These are phyloP conservation scores for Helotiales sp. DNA, from an alignment of 2,329 filamentous ascomycete species.

Conservation along the genomic window DNA sequence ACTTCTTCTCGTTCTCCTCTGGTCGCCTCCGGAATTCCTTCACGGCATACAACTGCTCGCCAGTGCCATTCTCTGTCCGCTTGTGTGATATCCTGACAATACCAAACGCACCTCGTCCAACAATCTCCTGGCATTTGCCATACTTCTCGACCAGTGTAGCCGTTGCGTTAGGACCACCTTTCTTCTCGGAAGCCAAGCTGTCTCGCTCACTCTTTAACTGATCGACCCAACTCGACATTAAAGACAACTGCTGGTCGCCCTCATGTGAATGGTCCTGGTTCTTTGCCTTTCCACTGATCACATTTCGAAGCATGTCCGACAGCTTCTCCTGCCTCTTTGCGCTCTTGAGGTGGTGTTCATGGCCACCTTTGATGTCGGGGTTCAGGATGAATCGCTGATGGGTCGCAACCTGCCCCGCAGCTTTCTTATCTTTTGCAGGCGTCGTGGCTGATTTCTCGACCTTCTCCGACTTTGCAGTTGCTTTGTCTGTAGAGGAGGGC, in stretches of 20 bases:
- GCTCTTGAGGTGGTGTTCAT: constrained; percentile 86
- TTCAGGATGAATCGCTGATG: constrained; percentile 52
- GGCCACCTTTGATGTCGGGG: constrained; percentile 61
- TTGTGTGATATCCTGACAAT: constrained; percentile 98
- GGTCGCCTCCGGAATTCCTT: constrained; percentile 96
- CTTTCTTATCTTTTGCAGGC: constrained; percentile 32
- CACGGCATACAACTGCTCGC: constrained; percentile 92
- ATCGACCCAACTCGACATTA: constrained; percentile 96
- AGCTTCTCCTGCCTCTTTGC: constrained; percentile 93
- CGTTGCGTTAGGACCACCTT: constrained; percentile 70
- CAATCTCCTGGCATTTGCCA: constrained; percentile 96
- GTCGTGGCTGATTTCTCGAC: constrained; percentile 30
- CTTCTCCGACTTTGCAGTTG: constrained; percentile 33
- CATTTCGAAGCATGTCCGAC: constrained; percentile 83
- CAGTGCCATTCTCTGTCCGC: constrained; percentile 74
- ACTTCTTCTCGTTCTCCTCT: constrained; percentile 94
- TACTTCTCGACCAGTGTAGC: constrained; percentile 92
- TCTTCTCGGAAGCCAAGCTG: constrained; percentile 72
- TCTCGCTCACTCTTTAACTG: constrained; percentile 88
- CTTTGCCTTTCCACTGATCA: constrained; percentile 79
- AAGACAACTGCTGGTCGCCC: constrained; percentile 78
- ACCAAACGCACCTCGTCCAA: constrained; percentile 93
- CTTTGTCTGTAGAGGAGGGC: constrained; percentile 44
- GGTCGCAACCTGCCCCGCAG: constrained; percentile 12
- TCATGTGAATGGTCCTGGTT: constrained; percentile 60